Conservation (phyloP, 495 filamentous ascomycete species). For the Hypomontagnella monticulosa region DNA sequence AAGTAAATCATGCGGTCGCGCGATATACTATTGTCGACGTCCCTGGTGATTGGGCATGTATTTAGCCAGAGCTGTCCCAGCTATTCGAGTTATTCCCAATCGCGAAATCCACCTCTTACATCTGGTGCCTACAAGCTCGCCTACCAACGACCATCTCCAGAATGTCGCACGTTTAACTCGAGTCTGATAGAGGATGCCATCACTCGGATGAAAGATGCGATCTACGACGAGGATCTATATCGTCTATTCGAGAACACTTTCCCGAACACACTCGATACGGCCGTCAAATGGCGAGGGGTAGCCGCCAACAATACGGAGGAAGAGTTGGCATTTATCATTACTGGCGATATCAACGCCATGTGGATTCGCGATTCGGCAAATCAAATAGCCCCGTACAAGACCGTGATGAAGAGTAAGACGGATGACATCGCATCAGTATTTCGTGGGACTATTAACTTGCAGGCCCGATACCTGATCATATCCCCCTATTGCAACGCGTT, state of each 20-base stretch:
- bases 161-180: constrained; percentile 67
- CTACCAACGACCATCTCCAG: constrained; percentile 62
- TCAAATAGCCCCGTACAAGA: constrained; percentile 69
- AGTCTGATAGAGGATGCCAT: constrained; percentile 63
- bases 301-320: constrained; percentile 62
- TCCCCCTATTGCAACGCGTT: constrained; percentile 71
- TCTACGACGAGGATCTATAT: constrained; percentile 67
- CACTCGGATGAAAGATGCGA: constrained; percentile 54
- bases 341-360: constrained; percentile 73
- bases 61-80: constrained; percentile 33
- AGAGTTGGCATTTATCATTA: constrained; percentile 71
- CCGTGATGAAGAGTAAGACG: constrained; percentile 61
- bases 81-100: constrained; percentile 39
- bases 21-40: constrained; percentile 8
- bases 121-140: constrained; percentile 58
- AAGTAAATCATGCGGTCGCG: constrained; percentile 27
- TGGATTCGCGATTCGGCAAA: constrained; percentile 72
- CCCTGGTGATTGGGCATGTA: constrained; percentile 12
- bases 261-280: constrained; percentile 70
- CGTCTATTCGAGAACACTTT: constrained; percentile 70
- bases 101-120: constrained; percentile 50
- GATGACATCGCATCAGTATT: constrained; percentile 66
- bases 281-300: constrained; percentile 68
- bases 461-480: constrained; percentile 66
- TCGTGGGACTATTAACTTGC: constrained; percentile 68